These are phyloP conservation scores for Hypoxylon sp. DNA, from an alignment of 2,329 filamentous ascomycete genomes.

Conservation along the genomic window DNA sequence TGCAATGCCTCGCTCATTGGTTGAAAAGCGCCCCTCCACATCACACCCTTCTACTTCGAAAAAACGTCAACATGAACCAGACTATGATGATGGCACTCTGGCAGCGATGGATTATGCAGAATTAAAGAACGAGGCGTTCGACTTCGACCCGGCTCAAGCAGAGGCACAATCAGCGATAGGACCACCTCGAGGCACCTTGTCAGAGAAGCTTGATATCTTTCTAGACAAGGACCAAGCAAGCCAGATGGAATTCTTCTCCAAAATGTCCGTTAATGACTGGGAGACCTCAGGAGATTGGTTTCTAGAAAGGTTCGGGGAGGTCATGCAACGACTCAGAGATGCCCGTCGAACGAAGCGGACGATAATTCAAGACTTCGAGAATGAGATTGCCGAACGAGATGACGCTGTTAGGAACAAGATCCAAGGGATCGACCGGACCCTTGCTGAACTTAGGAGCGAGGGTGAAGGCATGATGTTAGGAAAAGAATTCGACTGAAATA, in stretches of 20 bases:
- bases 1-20: slow-evolving; percentile 48
- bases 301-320: slow-evolving; percentile 65
- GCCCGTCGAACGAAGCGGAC: slow-evolving; percentile 66
- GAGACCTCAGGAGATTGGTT: slow-evolving; percentile 74
- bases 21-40: slow-evolving; percentile 45
- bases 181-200: slow-evolving; percentile 59
- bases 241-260: slow-evolving; percentile 66
- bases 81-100: slow-evolving; percentile 72
- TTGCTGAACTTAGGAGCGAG: slow-evolving; percentile 69
- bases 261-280: slow-evolving; percentile 70
- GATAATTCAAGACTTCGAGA: slow-evolving; percentile 66
- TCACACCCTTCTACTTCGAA: slow-evolving; percentile 43
- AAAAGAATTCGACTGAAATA: slow-evolving; percentile 53
- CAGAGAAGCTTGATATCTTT: slow-evolving; percentile 65
- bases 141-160: slow-evolving; percentile 69
- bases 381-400: slow-evolving; percentile 68
- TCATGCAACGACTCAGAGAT: slow-evolving; percentile 65
- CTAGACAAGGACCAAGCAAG: slow-evolving; percentile 59
- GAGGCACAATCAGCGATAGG: slow-evolving; percentile 56
- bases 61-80: slow-evolving; percentile 57
- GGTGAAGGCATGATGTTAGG: slow-evolving; percentile 67
- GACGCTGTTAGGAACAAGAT: slow-evolving; percentile 67
- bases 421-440: slow-evolving; percentile 68
- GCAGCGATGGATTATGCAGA: slow-evolving; percentile 67
- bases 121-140: slow-evolving; percentile 68